Conservation (phyloP, 148 eudicot species). For the Chenopodium quinoa region DNA sequence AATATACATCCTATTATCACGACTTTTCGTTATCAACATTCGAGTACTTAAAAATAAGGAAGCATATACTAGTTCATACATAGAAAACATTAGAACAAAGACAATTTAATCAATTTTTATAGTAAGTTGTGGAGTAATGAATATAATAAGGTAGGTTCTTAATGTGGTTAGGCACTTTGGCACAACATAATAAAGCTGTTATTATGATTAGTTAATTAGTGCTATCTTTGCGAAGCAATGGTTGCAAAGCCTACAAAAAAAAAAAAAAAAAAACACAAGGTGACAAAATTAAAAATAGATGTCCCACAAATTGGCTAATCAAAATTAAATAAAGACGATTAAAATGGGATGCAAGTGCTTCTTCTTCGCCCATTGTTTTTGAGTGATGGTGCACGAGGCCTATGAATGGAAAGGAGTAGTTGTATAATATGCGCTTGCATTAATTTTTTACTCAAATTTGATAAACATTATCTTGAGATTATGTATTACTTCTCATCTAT, state of each 20-base stretch:
- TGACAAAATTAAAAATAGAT: background rate
- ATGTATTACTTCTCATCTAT: no score
- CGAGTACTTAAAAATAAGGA: no score
- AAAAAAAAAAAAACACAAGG: background rate
- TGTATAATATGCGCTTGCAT: no score
- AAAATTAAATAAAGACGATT: background rate
- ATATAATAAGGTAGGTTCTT: background rate
- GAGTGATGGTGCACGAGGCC: no score
- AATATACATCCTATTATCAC: no score
- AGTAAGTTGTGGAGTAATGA: background rate
- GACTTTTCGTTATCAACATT: no score
- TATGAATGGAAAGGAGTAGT: no score
- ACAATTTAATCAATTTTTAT: background rate
- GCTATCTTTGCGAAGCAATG: background rate
- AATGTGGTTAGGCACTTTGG: background rate
- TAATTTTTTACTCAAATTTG: no score
- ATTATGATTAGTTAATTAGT: background rate
- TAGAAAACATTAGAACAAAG: background rate
- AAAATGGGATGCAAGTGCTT: slow-evolving; percentile 4
- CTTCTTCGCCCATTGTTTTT: no score
- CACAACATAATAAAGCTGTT: background rate
- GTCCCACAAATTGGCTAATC: background rate
- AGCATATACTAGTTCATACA: background rate
- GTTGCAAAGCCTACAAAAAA: background rate
- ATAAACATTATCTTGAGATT: no score